Evolutionary conservation across 2,329 filamentous ascomycete species (phyloP).

Genomic region (Ophiostoma angusticollis): DNA sequence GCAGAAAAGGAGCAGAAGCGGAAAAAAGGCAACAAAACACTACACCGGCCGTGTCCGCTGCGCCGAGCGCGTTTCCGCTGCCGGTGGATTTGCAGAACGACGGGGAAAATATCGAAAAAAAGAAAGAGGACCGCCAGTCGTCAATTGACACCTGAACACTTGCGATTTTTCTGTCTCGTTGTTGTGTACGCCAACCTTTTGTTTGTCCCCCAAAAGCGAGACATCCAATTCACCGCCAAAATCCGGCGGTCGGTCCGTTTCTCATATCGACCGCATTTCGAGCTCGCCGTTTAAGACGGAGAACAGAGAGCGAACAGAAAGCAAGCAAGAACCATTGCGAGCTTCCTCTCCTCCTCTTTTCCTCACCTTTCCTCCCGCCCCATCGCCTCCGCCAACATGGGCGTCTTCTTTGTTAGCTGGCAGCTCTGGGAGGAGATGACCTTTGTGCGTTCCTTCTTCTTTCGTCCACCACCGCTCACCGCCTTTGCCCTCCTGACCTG

Average conservation of each 20-base stretch:
- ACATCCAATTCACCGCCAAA: neutral
- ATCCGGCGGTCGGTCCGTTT: neutral
- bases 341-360: neutral
- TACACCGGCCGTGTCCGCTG: slow-evolving; percentile 1
- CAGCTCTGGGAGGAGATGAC: slow-evolving; percentile 80
- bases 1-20: neutral
- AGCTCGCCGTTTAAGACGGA: too few relatives aligned
- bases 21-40: neutral
- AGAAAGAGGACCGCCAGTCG: too few relatives aligned
- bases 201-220: neutral
- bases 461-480: slow-evolving; percentile 10
- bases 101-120: neutral
- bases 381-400: slow-evolving; percentile 20
- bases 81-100: neutral
- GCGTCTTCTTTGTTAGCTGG: slow-evolving; percentile 56
- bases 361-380: neutral
- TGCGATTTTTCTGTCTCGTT: too few relatives aligned
- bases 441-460: slow-evolving; percentile 44
- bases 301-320: too few relatives aligned
- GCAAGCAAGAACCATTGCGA: neutral
- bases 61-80: neutral
- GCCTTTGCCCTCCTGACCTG: neutral
- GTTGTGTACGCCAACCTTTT: too few relatives aligned
- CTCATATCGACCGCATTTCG: neutral
- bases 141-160: too few relatives aligned